phyloP scores from a whole-genome alignment of 257 asterid genomes.

The Nicotiana otophora region DNA sequence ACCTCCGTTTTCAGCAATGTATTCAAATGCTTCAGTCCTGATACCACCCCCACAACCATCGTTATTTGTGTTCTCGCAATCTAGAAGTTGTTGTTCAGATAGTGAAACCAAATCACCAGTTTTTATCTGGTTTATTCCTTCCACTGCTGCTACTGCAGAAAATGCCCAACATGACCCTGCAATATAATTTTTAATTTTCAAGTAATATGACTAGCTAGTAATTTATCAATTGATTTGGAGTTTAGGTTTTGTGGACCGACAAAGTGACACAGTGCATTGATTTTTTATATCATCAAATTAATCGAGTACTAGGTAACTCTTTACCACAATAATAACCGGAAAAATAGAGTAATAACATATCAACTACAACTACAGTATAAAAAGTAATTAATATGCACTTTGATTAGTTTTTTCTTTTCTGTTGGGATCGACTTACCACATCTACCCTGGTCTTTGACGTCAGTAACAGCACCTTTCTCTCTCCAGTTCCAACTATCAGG shows the following conservation, averaged over 20 bases:
- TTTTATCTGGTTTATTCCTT: constrained; percentile 21
- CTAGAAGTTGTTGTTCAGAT: constrained; percentile 15
- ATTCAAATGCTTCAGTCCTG: constrained; percentile 17
- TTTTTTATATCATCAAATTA: no score
- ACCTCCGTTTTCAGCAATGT: constrained; percentile 6
- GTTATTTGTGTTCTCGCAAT: background rate
- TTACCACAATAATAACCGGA: no score
- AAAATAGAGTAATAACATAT: no score
- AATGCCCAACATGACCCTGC: constrained; percentile 37
- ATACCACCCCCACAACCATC: constrained; percentile 23
- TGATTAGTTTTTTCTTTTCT: no score
- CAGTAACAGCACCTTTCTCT: constrained; percentile 31
- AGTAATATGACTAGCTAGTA: background rate
- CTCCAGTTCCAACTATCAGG: constrained; percentile 38
- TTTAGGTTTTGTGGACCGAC: no score
- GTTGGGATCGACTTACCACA: constrained; percentile 18
- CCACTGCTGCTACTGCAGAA: constrained; percentile 27
- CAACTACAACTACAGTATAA: no score
- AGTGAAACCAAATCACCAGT: constrained; percentile 15
- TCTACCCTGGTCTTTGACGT: constrained; percentile 21
- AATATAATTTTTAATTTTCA: background rate
- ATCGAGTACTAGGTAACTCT: no score
- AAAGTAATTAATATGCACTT: no score
- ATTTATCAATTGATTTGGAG: no score
- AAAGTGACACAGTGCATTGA: no score